A percentile compares a stretch with the other conserved stretches of the same genome.
These are phyloP conservation scores for Stygiomarasmius scandens DNA, from an alignment of 1,284 basidiomycete genomes.

Conservation along the genomic window DNA sequence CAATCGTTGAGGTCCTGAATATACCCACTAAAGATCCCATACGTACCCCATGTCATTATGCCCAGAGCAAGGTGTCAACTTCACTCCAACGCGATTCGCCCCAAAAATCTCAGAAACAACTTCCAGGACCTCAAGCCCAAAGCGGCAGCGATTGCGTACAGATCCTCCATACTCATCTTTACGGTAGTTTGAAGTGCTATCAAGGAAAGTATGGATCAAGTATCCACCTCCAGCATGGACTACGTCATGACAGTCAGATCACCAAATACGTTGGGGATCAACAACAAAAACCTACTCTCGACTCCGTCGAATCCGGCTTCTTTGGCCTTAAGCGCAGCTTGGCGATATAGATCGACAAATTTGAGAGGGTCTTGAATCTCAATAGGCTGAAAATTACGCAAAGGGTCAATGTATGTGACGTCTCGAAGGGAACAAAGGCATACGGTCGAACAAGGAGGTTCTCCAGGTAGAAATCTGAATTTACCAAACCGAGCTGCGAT, in stretches of 20 bases:
- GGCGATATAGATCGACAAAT: slow-evolving; percentile 35
- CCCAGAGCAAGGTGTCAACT: slow-evolving; percentile 42
- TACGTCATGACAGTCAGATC: slow-evolving; percentile 19
- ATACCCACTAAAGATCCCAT: neutral
- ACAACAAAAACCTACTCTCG: slow-evolving; percentile 29
- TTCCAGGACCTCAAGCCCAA: slow-evolving; percentile 56
- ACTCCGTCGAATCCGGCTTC: slow-evolving; percentile 32
- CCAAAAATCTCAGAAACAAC: slow-evolving; percentile 52
- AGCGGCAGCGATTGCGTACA: slow-evolving; percentile 55
- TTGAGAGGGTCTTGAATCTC: slow-evolving; percentile 22
- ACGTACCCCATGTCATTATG: slow-evolving; percentile 31
- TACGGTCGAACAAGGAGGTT: slow-evolving; percentile 40
- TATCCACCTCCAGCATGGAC: slow-evolving; percentile 51
- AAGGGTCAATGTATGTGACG: slow-evolving; percentile 28
- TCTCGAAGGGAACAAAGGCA: slow-evolving; percentile 7
- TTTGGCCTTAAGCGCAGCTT: slow-evolving; percentile 44
- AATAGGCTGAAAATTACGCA: slow-evolving; percentile 24
- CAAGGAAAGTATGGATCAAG: slow-evolving; percentile 54
- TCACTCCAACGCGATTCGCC: slow-evolving; percentile 48
- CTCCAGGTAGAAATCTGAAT: slow-evolving; percentile 12
- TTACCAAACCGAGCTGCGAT: slow-evolving; percentile 10
- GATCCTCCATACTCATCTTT: slow-evolving; percentile 66
- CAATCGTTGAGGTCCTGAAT: neutral
- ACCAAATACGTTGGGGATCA: neutral
- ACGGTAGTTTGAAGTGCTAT: slow-evolving; percentile 53